A percentile compares a stretch with the other conserved stretches of the same genome.
Evolutionary conservation across 2,329 filamentous ascomycete genomes (phyloP).

Genomic region (Colletotrichum tanaceti): DNA sequence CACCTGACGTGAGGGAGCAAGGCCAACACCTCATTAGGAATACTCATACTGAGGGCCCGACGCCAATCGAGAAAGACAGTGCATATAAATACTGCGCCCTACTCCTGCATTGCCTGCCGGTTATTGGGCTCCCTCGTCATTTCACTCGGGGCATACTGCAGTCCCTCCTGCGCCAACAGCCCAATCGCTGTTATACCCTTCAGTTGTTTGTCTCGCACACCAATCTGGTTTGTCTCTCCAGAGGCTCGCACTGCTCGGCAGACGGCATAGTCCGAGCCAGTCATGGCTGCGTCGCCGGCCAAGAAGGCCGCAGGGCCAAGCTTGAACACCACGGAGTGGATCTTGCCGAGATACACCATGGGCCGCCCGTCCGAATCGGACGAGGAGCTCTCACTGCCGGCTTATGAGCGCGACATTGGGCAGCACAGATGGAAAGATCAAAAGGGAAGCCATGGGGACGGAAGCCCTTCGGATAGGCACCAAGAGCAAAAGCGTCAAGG

Average conservation of each 20-base stretch:
- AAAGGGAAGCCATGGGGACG: constrained; percentile 19
- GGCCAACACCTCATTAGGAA: constrained; percentile 31
- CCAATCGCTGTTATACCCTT: constrained; percentile 9
- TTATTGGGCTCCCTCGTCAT: not conserved
- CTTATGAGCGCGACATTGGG: constrained; percentile 1
- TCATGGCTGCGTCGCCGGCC: constrained; percentile 16
- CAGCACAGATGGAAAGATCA: constrained; percentile 19
- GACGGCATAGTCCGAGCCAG: constrained; percentile 9
- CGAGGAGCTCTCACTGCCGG: constrained; percentile 15
- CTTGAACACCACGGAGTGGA: constrained; percentile 28
- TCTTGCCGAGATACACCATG: not conserved
- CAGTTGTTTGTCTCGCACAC: constrained; percentile 22
- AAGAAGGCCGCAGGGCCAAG: constrained; percentile 20
- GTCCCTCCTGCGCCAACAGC: not conserved
- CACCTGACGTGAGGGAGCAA: constrained; percentile 23
- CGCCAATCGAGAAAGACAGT: constrained; percentile 1
- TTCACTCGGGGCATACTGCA: not conserved
- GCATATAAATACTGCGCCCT: constrained; percentile 15
- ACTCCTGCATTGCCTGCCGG: not conserved
- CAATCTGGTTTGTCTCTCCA: constrained; percentile 5
- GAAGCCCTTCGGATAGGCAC: not conserved
- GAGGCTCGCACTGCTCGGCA: constrained; percentile 21
- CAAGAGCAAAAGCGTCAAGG: not conserved
- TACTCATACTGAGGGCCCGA: not conserved
- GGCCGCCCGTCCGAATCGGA: not conserved